These are phyloP conservation scores for Talaromyces sp. DNA, from an alignment of 2,329 filamentous ascomycete species.

Conservation along the genomic window DNA sequence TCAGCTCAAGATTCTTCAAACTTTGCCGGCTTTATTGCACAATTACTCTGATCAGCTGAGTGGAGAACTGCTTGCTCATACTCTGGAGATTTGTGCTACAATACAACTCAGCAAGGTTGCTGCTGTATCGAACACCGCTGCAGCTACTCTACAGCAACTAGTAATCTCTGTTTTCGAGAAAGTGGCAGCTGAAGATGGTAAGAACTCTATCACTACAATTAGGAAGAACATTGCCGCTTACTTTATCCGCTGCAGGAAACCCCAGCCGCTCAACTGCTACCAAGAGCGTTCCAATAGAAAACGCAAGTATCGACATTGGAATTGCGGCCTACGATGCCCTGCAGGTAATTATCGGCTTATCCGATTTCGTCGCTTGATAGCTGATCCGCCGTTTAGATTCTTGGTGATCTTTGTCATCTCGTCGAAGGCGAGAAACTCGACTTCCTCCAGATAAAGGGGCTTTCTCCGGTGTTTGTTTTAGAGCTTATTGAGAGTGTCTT, in stretches of 20 bases:
- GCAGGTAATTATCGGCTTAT: constrained; percentile 44
- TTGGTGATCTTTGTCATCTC: constrained; percentile 83
- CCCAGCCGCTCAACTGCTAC: constrained; percentile 49
- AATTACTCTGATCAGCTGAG: constrained; percentile 80
- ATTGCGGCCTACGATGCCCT: constrained; percentile 81
- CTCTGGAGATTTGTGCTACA: constrained; percentile 85
- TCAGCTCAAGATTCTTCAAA: constrained; percentile 92
- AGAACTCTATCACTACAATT: constrained; percentile 24
- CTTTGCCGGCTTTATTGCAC: constrained; percentile 79
- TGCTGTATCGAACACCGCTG: constrained; percentile 91
- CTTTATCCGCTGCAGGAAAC: constrained; percentile 13
- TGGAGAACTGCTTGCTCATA: constrained; percentile 72
- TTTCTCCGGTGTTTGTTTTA: constrained; percentile 77
- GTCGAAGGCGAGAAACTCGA: constrained; percentile 78
- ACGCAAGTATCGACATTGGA: constrained; percentile 60
- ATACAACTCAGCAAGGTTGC: constrained; percentile 87
- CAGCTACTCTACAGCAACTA: constrained; percentile 91
- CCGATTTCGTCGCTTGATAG: constrained; percentile 9
- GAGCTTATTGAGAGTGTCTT: constrained; percentile 90
- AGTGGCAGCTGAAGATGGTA: constrained; percentile 74
- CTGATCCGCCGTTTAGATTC: constrained; percentile 48
- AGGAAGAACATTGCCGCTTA: constrained; percentile 6
- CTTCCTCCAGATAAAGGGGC: constrained; percentile 70
- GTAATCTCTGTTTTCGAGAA: constrained; percentile 92
- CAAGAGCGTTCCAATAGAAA: constrained; percentile 61